Evolutionary conservation across 306 rosid species (phyloP), one percentile per base, ranked within the genome.

Genomic region (Cercis canadensis): DNA sequence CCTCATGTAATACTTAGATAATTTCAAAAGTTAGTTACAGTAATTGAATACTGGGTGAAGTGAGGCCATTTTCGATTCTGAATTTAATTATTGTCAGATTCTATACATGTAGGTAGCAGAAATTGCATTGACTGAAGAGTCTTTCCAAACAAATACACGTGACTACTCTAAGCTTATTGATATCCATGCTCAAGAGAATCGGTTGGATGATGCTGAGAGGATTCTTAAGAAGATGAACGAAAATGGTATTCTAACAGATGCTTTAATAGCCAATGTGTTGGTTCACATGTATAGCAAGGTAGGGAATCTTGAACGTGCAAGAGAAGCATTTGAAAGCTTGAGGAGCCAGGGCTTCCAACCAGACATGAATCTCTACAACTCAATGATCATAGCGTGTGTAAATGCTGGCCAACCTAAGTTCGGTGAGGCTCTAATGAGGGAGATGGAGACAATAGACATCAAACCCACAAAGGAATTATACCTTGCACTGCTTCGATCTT

Each of bases 91-190:
- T 24, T 24, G 29, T 24, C 29, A 24, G 3, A 24, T 24, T 24
- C 1, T 24, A 24, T 24, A 24, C 29, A 24, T 57, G 73, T 64
- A 86, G 90, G 88, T 83, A 4, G 82, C 88, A 61, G 88, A 86
- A 65, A 70, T 70, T 64, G 73, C 81, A 34, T 67, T 78, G 70
- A 64, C 18, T 51, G 84, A 83, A 69, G 79, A 78, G 85, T 77
- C 90, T 50, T 80, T 86, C 62, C 76, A 86, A 67, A 47, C 90
- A 11, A 37, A 78, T 40, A 67, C 69, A 45, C 76, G 76, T 77
- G 90, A 86, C 65, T 83, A 80, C 82, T 80, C 86, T 0, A 83
- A 63, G 75, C 84, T 86, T 65, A 66, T 86, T 13, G 84, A 75
- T 53, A 76, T 69, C 33, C 72, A 80, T 75, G 82, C 88, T 24